Base-by-base conservation (phyloP, 805 yeast genomes). In the Zygosaccharomyces lentus region DNA sequence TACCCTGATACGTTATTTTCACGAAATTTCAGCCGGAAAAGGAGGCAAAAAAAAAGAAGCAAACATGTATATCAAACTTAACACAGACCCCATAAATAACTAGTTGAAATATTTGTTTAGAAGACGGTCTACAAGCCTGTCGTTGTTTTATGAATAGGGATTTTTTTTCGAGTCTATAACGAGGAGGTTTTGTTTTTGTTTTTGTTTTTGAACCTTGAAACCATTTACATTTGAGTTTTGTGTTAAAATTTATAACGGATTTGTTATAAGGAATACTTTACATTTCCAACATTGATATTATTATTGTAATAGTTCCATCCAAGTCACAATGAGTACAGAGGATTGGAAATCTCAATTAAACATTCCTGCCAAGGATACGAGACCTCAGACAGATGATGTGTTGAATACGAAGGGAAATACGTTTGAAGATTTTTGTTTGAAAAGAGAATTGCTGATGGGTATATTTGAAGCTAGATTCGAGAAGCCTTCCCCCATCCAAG, bases 391-490 rank as follows among this genome's bases (percentile, higher is more conserved):
- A 1, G 96, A 90, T 47, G 99, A 93, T 77, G 97, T 93, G 45
- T 76, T 87, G 41, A 86, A 80, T 57, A 89, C 96, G 34, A 87
- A 87, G 60, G 98, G 97, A 46, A 83, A 82, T 58, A 74, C 87
- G 15, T 93, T 93, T 63, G 99, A 93, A 69, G 95, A 89, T 63
- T 88, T 90, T 69, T 82, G 81, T 61, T 78, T 93, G 58, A 89
- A 88, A 67, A 81, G 99, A 69, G 96, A 93, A 64, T 75, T 93
- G 49, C 73, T 93, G 64, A 93, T 93, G 99, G 99, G 99, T 29
- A 91, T 93, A 54, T 93, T 90, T 66, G 99, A 93, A 69, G 98
- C 98, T 1, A 99, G 99, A 41, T 93, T 93, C 63, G 99, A 93
- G 67, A 88, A 86, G 62, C 99, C 99, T 5, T 87, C 96, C 25